Conservation (phyloP, 768 basidiomycete species). For the Cystobasidium tubakii region DNA sequence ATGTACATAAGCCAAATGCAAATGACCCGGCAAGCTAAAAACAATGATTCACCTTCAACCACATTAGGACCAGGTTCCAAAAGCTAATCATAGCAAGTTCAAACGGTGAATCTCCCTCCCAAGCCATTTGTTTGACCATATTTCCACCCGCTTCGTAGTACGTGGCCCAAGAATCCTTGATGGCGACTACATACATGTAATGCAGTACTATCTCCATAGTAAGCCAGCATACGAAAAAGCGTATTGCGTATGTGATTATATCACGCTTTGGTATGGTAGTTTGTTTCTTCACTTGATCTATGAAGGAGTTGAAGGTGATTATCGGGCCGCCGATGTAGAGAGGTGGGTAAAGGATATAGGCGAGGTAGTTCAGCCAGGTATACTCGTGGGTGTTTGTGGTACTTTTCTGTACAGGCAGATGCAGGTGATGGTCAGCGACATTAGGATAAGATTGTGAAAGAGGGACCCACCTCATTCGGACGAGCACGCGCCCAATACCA, state of each 20-base stretch:
- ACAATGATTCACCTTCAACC: conserved; percentile 70
- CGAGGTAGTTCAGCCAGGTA: conserved; percentile 65
- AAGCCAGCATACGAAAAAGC: conserved; percentile 66
- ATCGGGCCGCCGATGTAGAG: conserved; percentile 95
- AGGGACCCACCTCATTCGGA: conserved; percentile 35
- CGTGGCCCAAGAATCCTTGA: conserved; percentile 72
- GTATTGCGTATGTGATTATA: conserved; percentile 58
- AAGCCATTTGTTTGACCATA: conserved; percentile 48
- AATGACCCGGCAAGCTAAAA: too few species aligned
- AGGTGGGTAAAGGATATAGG: conserved; percentile 85
- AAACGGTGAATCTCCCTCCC: conserved; percentile 69
- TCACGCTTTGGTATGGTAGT: conserved; percentile 52
- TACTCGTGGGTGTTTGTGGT: conserved; percentile 54
- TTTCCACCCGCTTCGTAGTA: conserved; percentile 16
- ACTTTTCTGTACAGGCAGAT: conserved; percentile 48
- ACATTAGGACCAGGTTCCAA: conserved; percentile 92
- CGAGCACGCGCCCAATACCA: conserved; percentile 65
- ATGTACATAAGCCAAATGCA: too few species aligned
- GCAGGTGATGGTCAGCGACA: conserved; percentile 31
- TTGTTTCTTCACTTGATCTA: conserved; percentile 74
- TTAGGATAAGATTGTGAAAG: not conserved
- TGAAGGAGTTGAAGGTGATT: conserved; percentile 89
- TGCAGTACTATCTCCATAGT: conserved; percentile 89
- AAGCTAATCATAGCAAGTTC: conserved; percentile 89
- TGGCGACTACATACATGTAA: conserved; percentile 92